These are phyloP conservation scores for Dalbergia cochinchinensis DNA, from an alignment of 306 rosid genomes.

Conservation along the genomic window DNA sequence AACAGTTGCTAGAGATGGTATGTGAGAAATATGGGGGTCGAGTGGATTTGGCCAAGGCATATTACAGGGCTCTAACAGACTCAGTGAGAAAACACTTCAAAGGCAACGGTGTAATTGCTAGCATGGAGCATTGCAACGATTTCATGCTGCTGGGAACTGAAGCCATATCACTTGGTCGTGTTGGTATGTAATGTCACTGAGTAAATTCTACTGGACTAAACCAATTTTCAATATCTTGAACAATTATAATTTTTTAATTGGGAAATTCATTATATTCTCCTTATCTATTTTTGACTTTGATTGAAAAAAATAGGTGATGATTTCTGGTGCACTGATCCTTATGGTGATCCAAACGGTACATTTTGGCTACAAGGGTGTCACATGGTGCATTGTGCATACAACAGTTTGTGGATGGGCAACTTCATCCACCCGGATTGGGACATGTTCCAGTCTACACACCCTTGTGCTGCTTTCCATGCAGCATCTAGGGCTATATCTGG, in stretches of 20 bases:
- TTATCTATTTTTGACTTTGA: slow-evolving; percentile 18
- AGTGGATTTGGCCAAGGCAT: slow-evolving; percentile 90
- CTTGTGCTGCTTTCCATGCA: slow-evolving; percentile 93
- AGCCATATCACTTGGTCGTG: slow-evolving; percentile 93
- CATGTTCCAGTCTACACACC: slow-evolving; percentile 96
- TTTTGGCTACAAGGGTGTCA: slow-evolving; percentile 98
- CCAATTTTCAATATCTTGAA: neutral
- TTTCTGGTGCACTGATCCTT: slow-evolving; percentile 94
- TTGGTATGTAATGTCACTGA: slow-evolving; percentile 55
- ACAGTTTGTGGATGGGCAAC: slow-evolving; percentile 97
- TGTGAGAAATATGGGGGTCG: slow-evolving; percentile 91
- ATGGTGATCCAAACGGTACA: slow-evolving; percentile 92
- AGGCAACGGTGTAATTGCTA: slow-evolving; percentile 95
- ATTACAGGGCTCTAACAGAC: slow-evolving; percentile 80
- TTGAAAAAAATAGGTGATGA: slow-evolving; percentile 74
- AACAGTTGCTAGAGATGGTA: slow-evolving; percentile 83
- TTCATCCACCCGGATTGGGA: slow-evolving; percentile 99
- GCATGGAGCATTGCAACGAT: slow-evolving; percentile 99
- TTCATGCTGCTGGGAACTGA: slow-evolving; percentile 97
- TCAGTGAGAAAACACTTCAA: slow-evolving; percentile 86
- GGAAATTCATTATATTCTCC: neutral
- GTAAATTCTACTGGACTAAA: neutral
- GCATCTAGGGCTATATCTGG: slow-evolving; percentile 97
- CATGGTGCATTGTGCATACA: slow-evolving; percentile 98
- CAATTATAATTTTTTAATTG: neutral